phyloP scores from a whole-genome alignment of 768 basidiomycete genomes.

The Strobilomyces echinocephalus region DNA sequence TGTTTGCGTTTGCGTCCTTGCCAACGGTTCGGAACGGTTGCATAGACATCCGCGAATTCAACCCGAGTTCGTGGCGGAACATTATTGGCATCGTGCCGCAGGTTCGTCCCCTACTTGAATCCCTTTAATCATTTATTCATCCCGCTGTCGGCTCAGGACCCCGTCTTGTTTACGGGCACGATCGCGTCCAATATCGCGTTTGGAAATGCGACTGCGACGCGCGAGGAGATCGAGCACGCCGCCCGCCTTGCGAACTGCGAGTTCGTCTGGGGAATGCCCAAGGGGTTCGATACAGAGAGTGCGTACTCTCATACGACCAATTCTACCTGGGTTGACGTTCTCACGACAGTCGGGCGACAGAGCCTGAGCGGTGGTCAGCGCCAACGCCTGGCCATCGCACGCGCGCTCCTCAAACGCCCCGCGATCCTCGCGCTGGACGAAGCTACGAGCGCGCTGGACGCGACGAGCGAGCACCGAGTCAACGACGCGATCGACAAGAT shows the following conservation, averaged over 20 bases:
- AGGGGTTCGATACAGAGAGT: slow-evolving; percentile 90
- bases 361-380: slow-evolving; percentile 63
- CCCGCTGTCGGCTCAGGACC: slow-evolving; percentile 45
- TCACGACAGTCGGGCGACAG: slow-evolving; percentile 21
- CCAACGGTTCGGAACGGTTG: slow-evolving; percentile 12
- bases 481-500: slow-evolving; percentile 89
- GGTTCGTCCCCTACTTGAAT: slow-evolving; percentile 20
- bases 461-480: slow-evolving; percentile 80
- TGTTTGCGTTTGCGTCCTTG: background rate
- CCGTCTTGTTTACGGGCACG: slow-evolving; percentile 85
- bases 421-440: slow-evolving; percentile 86
- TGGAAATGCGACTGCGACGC: slow-evolving; percentile 68
- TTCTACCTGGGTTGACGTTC: background rate
- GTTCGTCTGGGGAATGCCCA: slow-evolving; percentile 91
- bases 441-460: slow-evolving; percentile 85
- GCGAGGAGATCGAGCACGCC: slow-evolving; percentile 81
- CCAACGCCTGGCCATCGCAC: slow-evolving; percentile 76
- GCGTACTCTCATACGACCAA: background rate
- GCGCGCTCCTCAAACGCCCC: slow-evolving; percentile 86
- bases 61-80: slow-evolving; percentile 78
- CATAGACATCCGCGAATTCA: slow-evolving; percentile 78
- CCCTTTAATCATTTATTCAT: no score
- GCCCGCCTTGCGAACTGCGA: slow-evolving; percentile 93
- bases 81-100: slow-evolving; percentile 95
- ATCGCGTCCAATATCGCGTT: slow-evolving; percentile 95